Percentiles rank a stretch among this genome's conserved stretches.
phyloP scores from a whole-genome alignment of 2,329 filamentous ascomycete species.

The Beauveria sp. region DNA sequence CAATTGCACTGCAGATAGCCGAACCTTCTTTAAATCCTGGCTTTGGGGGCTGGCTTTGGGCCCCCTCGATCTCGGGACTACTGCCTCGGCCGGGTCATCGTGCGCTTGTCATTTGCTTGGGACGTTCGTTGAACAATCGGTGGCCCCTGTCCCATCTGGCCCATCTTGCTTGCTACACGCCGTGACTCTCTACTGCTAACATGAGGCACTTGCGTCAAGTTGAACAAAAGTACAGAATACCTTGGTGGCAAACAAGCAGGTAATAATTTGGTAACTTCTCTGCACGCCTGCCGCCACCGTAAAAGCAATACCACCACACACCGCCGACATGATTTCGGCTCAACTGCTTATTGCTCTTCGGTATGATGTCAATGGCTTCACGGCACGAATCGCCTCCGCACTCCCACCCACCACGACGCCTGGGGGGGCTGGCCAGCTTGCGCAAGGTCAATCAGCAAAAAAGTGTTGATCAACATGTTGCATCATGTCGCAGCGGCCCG shows the following conservation, averaged over 20 bases:
- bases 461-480: neutral
- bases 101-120: neutral
- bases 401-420: neutral
- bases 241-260: neutral
- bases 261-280: neutral
- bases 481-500: neutral
- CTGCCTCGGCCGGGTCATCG: neutral
- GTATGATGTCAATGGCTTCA: slow-evolving; percentile 10
- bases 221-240: neutral
- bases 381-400: neutral
- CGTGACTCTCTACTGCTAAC: too few species aligned
- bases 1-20: neutral
- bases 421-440: neutral
- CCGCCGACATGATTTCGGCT: neutral
- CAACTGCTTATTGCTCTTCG: neutral
- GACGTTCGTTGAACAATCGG: neutral
- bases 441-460: neutral
- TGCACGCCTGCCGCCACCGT: neutral
- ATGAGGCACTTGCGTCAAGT: too few species aligned
- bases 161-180: too few species aligned
- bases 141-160: neutral
- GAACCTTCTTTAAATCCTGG: neutral
- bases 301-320: neutral
- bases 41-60: neutral
- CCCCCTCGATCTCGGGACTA: neutral